A percentile compares a stretch with the other conserved stretches of the same genome.
Conservation (phyloP, 2,329 filamentous ascomycete genomes). For the Diplocarpon rosae region DNA sequence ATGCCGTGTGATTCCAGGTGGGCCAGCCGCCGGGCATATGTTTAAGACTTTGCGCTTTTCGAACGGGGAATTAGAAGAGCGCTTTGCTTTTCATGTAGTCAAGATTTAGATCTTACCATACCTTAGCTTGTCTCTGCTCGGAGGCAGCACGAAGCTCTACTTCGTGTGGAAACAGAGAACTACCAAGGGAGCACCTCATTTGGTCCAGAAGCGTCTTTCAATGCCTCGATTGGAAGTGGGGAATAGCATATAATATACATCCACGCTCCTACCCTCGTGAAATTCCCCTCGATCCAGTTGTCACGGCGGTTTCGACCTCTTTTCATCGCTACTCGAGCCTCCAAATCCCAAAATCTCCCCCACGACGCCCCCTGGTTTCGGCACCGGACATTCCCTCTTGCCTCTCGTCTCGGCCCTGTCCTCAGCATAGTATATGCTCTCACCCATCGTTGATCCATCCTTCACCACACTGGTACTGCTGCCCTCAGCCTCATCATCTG, state of each 20-base stretch:
- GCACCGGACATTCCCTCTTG: constrained; percentile 77
- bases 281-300: background rate
- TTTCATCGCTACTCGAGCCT: constrained; percentile 16
- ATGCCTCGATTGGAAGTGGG: too few relatives aligned
- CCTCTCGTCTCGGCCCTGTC: constrained; percentile 34
- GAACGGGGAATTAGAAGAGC: too few relatives aligned
- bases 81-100: too few relatives aligned
- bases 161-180: background rate
- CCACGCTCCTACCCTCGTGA: background rate
- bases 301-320: constrained; percentile 22
- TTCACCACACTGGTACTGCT: constrained; percentile 2
- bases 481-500: constrained; percentile 13
- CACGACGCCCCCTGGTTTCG: constrained; percentile 73
- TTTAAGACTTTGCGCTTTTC: too few relatives aligned
- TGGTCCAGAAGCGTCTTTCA: too few relatives aligned
- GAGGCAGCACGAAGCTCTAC: background rate
- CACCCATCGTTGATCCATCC: constrained; percentile 1
- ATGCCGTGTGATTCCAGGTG: too few relatives aligned
- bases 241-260: constrained; percentile 11
- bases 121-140: too few relatives aligned
- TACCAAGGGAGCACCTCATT: too few relatives aligned
- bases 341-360: constrained; percentile 50
- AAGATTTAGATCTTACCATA: too few relatives aligned
- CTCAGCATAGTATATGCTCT: constrained; percentile 16
- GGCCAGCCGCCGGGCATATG: too few relatives aligned